phyloP scores from a whole-genome alignment of 192 early-diverging fungal species.

The Rhizoclosmatium sp. region DNA sequence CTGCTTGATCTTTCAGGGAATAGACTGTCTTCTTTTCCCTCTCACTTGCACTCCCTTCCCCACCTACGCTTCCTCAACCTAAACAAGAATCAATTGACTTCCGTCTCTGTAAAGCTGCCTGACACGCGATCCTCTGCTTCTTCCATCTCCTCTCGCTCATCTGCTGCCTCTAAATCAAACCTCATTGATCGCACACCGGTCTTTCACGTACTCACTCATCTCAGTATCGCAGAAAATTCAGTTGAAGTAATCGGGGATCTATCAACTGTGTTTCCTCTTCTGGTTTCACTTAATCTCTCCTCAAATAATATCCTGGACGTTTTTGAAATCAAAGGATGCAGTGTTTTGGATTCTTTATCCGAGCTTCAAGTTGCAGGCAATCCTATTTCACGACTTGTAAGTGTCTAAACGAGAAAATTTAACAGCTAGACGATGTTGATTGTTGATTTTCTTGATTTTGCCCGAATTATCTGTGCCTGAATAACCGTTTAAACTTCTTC shows the following conservation, averaged over 20 bases:
- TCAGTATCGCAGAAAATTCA: constrained; percentile 37
- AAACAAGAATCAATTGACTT: background rate
- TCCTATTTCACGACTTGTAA: constrained; percentile 49
- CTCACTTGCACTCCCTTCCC: background rate
- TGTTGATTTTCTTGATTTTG: no score
- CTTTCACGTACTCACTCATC: constrained; percentile 4
- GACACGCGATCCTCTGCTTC: background rate
- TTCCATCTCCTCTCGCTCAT: background rate
- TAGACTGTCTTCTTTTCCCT: background rate
- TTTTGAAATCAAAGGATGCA: constrained; percentile 47
- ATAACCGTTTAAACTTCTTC: background rate
- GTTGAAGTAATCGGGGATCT: constrained; percentile 44
- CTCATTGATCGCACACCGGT: background rate
- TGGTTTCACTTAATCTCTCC: constrained; percentile 42
- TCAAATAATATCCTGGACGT: constrained; percentile 57
- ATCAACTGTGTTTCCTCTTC: constrained; percentile 39
- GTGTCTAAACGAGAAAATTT: background rate
- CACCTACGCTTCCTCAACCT: background rate
- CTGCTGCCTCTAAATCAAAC: no score
- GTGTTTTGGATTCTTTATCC: constrained; percentile 35
- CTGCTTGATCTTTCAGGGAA: constrained; percentile 2
- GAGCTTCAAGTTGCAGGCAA: constrained; percentile 49
- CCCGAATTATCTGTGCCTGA: background rate
- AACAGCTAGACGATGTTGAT: background rate
- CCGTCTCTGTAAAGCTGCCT: background rate